Percentiles rank a stretch among this genome's conserved stretches.
Evolutionary conservation across 768 basidiomycete genomes (phyloP).

Genomic region (Leccinum olivaceopallidum): DNA sequence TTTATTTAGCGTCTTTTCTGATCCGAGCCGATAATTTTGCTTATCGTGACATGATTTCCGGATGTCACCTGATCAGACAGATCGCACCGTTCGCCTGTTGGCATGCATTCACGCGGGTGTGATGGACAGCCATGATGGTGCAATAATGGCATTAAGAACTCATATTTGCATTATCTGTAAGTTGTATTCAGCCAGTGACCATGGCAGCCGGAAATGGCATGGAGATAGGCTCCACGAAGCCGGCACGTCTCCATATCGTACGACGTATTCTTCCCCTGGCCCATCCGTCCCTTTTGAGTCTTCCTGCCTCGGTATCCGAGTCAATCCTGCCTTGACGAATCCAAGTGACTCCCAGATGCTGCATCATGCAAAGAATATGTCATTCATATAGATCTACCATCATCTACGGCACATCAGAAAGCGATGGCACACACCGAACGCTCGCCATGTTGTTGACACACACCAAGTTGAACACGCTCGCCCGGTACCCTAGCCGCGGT

Average conservation of each 20-base stretch:
- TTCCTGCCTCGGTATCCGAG: too few species aligned
- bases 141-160: not conserved
- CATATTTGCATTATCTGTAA: too few species aligned
- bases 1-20: not conserved
- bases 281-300: too few species aligned
- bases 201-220: too few species aligned
- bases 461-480: conserved; percentile 89
- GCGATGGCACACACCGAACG: conserved; percentile 46
- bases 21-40: conserved; percentile 2
- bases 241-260: too few species aligned
- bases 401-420: not conserved
- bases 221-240: too few species aligned
- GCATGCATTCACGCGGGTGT: not conserved
- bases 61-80: conserved; percentile 8
- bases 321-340: conserved; percentile 76
- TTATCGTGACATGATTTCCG: not conserved
- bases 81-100: conserved; percentile 4
- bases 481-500: conserved; percentile 73
- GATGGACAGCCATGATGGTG: not conserved
- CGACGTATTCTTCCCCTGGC: too few species aligned
- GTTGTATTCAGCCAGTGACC: too few species aligned
- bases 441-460: conserved; percentile 83
- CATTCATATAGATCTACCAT: too few species aligned
- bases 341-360: conserved; percentile 85
- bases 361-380: not conserved